Base-by-base conservation (phyloP, 1,284 basidiomycete species). In the Malassezia restricta region DNA sequence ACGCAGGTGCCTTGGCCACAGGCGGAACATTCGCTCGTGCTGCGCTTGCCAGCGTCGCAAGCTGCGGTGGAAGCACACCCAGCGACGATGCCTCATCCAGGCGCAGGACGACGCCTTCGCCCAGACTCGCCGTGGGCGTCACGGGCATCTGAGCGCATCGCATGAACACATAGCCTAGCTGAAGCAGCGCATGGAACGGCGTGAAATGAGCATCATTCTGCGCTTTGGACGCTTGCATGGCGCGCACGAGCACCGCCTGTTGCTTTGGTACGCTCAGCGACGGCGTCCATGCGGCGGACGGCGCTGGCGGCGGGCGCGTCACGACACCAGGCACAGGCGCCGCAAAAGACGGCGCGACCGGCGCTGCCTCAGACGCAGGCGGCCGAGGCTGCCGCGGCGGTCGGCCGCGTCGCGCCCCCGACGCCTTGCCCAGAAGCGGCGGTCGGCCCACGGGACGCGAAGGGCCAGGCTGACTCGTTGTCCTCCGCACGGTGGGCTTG, bases 111-210 rank as follows among this genome's bases (percentile, higher is more conserved):
- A 64, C 64, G 5, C 67, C 67, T 9, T 64, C 65, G 1, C 35
- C 41, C 14, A 37, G 27, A 30, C 57, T 59, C 27, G 52, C 48
- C 54, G 59, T 59, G 17, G 58, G 62, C 8, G 54, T 56, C 6
- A 58, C 56, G 5, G 64, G 64, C 40, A 61, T 43, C 38, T 61
- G 63, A n/a, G 60, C 56, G 8, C 58, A 60, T 41, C 65, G 66
- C 35, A 71, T 51, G 54, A 65, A 68, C 37, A 71, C 58, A 38
- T 60, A 71, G 40, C 68, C 68, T 58, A 67, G 59, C 49, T 67
- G 63, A 52, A 62, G 56, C 7, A 71, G 51, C 14, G 64, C 61
- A 31, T 65, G 62, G 5, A 63, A 57, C 6, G 66, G 61, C 11
- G 63, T 64, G 33, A 61, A 53, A 8, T 53, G 51, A 0, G 63